These are phyloP conservation scores for Haplosporangium sp. DNA, from an alignment of 371 early-diverging fungal species.

Conservation along the genomic window DNA sequence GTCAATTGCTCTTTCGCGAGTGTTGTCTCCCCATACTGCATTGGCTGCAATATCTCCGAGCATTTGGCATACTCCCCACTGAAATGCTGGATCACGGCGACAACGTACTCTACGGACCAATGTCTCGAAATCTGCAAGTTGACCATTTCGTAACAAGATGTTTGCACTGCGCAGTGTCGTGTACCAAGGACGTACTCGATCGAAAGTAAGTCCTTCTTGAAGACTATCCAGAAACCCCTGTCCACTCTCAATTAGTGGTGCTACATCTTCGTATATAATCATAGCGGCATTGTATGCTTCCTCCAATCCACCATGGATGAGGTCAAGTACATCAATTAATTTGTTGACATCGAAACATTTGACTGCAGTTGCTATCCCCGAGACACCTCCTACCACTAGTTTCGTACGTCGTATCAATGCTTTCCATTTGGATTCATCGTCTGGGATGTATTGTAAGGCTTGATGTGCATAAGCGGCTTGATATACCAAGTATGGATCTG, in stretches of 20 bases:
- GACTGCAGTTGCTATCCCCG: neutral
- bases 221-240: neutral
- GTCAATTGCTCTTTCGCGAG: neutral
- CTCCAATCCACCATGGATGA: neutral
- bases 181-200: slow-evolving; percentile 5
- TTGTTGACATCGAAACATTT: slow-evolving; percentile 12
- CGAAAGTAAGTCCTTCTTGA: slow-evolving; percentile 10
- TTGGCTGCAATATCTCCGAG: neutral
- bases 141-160: slow-evolving; percentile 4
- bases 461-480: slow-evolving; percentile 18
- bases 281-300: neutral
- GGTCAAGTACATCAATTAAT: neutral
- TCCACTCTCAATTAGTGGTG: neutral
- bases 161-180: slow-evolving; percentile 1
- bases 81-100: slow-evolving; percentile 9
- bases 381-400: neutral
- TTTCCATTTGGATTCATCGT: slow-evolving; percentile 1
- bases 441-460: slow-evolving; percentile 8
- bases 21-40: neutral
- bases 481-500: slow-evolving; percentile 10
- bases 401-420: too few species aligned
- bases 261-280: too few species aligned
- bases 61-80: slow-evolving; percentile 4
- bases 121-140: neutral
- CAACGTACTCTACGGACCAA: neutral